These are phyloP conservation scores for Talaromyces marneffei DNA, from an alignment of 2,329 filamentous ascomycete genomes.

Conservation along the genomic window DNA sequence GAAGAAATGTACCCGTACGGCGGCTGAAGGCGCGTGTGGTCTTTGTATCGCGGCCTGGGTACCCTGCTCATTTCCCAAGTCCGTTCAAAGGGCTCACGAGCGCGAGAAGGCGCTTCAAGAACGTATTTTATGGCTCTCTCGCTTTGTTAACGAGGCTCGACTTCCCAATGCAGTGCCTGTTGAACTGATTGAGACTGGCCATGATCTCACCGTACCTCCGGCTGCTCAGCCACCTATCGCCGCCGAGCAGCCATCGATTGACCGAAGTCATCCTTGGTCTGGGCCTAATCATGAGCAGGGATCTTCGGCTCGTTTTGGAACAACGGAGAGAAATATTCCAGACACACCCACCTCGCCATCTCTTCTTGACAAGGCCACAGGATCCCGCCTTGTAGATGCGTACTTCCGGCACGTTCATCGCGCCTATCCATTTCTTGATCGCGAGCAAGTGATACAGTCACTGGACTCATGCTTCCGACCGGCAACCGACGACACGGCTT, in stretches of 20 bases:
- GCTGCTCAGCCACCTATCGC: background rate
- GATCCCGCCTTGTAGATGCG: conserved; percentile 26
- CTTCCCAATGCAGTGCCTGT: conserved; percentile 23
- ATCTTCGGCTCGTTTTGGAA: background rate
- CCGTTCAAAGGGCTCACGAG: conserved; percentile 30
- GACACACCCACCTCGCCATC: background rate
- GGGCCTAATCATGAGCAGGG: background rate
- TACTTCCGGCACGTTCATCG: conserved; percentile 45
- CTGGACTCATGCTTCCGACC: conserved; percentile 10
- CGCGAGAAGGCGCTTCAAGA: conserved; percentile 32
- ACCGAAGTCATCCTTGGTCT: background rate
- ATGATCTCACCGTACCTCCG: conserved; percentile 16
- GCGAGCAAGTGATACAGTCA: conserved; percentile 26
- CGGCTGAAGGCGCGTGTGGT: conserved; percentile 26
- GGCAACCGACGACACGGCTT: background rate
- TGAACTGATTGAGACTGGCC: conserved; percentile 30
- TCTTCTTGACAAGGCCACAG: background rate
- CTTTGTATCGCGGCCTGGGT: conserved; percentile 38
- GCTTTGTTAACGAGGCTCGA: conserved; percentile 34
- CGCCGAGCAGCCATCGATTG: background rate
- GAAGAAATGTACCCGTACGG: conserved; percentile 43
- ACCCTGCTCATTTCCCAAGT: conserved; percentile 33
- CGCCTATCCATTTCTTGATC: conserved; percentile 44
- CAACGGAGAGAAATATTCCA: background rate
- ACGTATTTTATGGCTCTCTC: conserved; percentile 40